Conservation (phyloP, 169 alveolate species). For the Miamiensis avidus region DNA sequence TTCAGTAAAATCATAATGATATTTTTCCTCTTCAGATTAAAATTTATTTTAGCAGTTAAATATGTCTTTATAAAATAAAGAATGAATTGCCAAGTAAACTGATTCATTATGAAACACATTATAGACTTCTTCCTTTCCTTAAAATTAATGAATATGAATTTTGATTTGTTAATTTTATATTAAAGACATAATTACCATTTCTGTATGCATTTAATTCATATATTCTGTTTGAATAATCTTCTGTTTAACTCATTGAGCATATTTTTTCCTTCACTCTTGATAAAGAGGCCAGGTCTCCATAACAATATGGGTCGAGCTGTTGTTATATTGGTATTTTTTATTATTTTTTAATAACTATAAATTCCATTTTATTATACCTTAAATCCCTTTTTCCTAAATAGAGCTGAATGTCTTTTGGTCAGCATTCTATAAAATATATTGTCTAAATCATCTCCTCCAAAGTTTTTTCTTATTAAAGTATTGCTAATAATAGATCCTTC, state of each 20-base stretch:
- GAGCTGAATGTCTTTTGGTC: conserved; percentile 37
- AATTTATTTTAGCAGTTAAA: conserved; percentile 20
- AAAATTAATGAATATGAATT: too few relatives aligned
- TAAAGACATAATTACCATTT: conserved; percentile 1
- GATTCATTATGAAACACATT: conserved; percentile 42
- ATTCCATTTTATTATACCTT: neutral
- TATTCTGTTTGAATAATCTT: conserved; percentile 28
- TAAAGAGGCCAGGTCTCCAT: conserved; percentile 56
- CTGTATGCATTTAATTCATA: conserved; percentile 40
- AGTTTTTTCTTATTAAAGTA: conserved; percentile 68
- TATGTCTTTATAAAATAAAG: conserved; percentile 21
- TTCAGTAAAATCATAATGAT: conserved; percentile 32
- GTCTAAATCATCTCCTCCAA: conserved; percentile 70
- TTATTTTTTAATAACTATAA: too few relatives aligned
- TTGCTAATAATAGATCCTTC: conserved; percentile 69
- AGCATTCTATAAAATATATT: conserved; percentile 49
- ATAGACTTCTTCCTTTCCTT: conserved; percentile 21
- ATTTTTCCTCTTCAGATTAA: conserved; percentile 4
- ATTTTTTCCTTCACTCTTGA: conserved; percentile 72
- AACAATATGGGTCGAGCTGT: conserved; percentile 47
- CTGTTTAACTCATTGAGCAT: conserved; percentile 43
- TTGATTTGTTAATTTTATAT: too few relatives aligned
- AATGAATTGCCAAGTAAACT: conserved; percentile 18
- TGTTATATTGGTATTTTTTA: conserved; percentile 9
- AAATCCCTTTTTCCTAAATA: conserved; percentile 34